Base-by-base conservation (phyloP, 768 basidiomycete genomes). In the Macrocybe gigantea region DNA sequence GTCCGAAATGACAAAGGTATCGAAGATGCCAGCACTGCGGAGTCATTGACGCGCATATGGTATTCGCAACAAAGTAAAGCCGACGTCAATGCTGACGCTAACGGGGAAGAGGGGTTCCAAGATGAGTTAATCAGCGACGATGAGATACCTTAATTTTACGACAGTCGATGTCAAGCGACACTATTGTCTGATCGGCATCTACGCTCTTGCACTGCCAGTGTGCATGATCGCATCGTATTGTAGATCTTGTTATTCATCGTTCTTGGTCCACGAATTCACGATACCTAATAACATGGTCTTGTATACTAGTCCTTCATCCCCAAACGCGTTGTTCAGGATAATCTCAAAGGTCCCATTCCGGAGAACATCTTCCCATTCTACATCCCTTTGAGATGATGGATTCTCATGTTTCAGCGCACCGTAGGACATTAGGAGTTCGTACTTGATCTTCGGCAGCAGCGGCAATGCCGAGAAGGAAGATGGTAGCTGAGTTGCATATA, bases 1-100 rank as follows among this genome's bases (percentile, higher is more conserved):
- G 57, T 79, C 6, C 71, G 88, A 22, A 80, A 83, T 7, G 93
- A 94, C 64, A 93, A 92, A 64, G 56, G 57, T 5, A 72, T 83
- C 44, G 82, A 85, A 56, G 65, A 85, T 53, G 91, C 89, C 2
- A 91, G 82, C 54, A 82, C 83, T 3, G 73, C 82, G 2, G 71
- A 77, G 13, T 82, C 88, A 59, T 69, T 94, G 42, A 85, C 79
- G 7, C 71, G 74, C 9, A 77, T 93, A 62, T 93, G 82, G 64
- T 68, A 70, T 45, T 71, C 71, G 37, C 89, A 93, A 62, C 75
- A 81, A 44, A 70, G 63, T 12, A 64, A 64, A 40, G 66, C 64
- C 7, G 59, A 42, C 3, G 55, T 47, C 6, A 44, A 52, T 29
- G 63, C 59, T 33, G 75, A 68, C 3, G 70, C 71, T 6, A 82